Conservation (phyloP, 2,329 filamentous ascomycete genomes). For the Leptographium radiaticola region DNA sequence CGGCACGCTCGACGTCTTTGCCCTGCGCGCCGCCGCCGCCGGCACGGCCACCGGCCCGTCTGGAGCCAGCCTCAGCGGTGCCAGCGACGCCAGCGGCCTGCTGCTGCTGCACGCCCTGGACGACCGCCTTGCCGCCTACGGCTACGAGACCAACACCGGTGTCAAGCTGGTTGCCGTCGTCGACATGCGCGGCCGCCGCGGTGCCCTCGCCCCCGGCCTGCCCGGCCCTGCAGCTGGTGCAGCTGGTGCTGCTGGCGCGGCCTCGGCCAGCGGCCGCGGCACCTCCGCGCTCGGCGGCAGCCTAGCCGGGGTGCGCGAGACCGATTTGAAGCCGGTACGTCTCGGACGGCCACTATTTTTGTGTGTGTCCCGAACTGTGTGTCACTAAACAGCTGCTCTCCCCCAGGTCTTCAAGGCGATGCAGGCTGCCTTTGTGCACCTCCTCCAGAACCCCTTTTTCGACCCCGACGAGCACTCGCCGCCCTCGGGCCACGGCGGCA, state of each 20-base stretch:
- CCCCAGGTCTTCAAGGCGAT: conserved; percentile 62
- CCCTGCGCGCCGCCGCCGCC: conserved; percentile 53
- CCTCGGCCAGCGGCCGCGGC: conserved; percentile 2
- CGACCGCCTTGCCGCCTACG: conserved; percentile 85
- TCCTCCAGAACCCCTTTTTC: conserved; percentile 92
- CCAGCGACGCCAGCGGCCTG: conserved; percentile 36
- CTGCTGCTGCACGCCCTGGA: conserved; percentile 88
- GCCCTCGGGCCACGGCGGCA: conserved; percentile 35
- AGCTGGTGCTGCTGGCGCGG: neutral
- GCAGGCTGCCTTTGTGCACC: conserved; percentile 78
- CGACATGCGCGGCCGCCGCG: conserved; percentile 67
- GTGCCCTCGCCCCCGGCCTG: conserved; percentile 5
- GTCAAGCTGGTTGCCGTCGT: conserved; percentile 83
- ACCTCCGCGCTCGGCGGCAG: conserved; percentile 14
- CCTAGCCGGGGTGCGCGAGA: conserved; percentile 57
- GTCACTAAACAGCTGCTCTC: neutral
- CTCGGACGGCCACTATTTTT: neutral
- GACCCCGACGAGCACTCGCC: conserved; percentile 73
- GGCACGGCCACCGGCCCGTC: conserved; percentile 5
- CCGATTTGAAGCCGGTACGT: conserved; percentile 71
- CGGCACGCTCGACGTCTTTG: conserved; percentile 86
- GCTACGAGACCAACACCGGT: conserved; percentile 92
- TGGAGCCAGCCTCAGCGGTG: conserved; percentile 51
- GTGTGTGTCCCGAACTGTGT: neutral
- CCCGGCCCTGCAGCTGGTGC: neutral